Conservation (phyloP, 2,329 filamentous ascomycete genomes). For the Hymenotorrendiella dingleyae region DNA sequence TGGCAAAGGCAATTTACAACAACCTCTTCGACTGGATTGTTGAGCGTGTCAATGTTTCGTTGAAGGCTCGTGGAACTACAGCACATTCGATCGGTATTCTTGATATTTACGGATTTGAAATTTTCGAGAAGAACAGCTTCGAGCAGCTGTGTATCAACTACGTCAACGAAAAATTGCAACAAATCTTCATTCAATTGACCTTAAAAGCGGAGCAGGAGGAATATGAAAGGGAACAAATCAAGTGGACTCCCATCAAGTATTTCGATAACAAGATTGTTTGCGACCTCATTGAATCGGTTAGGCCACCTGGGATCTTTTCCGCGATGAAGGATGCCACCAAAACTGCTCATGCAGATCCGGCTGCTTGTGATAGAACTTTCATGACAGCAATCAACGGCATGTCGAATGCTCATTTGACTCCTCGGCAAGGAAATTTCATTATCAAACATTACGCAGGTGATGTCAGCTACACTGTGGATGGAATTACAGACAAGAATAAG, state of each 20-base stretch:
- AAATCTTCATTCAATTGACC: conserved; percentile 98
- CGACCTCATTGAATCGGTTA: conserved; percentile 86
- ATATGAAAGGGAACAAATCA: conserved; percentile 90
- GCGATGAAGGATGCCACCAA: conserved; percentile 97
- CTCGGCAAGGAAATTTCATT: conserved; percentile 91
- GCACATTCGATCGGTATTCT: conserved; percentile 90
- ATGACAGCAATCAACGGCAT: conserved; percentile 89
- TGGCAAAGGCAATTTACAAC: conserved; percentile 94
- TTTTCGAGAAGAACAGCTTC: conserved; percentile 98
- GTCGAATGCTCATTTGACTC: conserved; percentile 84
- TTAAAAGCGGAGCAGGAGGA: conserved; percentile 97
- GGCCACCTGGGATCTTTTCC: conserved; percentile 88
- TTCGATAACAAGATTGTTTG: conserved; percentile 99
- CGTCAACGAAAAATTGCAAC: conserved; percentile 97
- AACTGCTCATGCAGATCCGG: conserved; percentile 93
- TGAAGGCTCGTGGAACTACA: conserved; percentile 70
- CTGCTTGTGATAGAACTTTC: conserved; percentile 91
- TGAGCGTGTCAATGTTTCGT: conserved; percentile 78
- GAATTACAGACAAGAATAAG: conserved; percentile 99
- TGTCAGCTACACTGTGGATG: conserved; percentile 87
- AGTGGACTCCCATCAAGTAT: conserved; percentile 98
- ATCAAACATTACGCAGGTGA: conserved; percentile 99
- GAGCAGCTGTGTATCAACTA: conserved; percentile 99
- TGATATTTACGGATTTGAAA: conserved; percentile 99
- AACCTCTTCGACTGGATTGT: conserved; percentile 99